Percentiles rank a stretch among this genome's conserved stretches.
phyloP scores from a whole-genome alignment of 306 rosid species.

The Vigna radiata region DNA sequence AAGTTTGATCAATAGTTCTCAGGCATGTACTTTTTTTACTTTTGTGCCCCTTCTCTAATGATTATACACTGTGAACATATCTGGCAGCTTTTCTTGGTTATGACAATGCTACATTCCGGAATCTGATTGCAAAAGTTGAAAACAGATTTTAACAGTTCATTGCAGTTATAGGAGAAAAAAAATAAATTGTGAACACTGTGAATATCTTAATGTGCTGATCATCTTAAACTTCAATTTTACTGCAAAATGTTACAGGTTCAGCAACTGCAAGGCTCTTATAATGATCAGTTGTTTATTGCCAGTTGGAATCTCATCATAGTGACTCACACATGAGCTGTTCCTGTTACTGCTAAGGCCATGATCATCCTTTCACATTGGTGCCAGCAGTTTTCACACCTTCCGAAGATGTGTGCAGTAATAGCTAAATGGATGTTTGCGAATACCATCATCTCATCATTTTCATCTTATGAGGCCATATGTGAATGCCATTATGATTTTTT shows the following conservation, averaged over 20 bases:
- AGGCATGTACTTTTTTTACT: neutral
- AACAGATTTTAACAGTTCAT: conserved; percentile 6
- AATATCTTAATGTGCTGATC: conserved; percentile 36
- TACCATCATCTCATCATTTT: neutral
- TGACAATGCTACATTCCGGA: conserved; percentile 28
- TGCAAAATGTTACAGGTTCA: conserved; percentile 24
- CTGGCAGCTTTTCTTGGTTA: neutral
- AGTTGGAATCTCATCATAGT: conserved; percentile 19
- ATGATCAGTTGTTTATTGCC: conserved; percentile 17
- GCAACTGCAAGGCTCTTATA: conserved; percentile 19
- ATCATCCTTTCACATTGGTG: conserved; percentile 18
- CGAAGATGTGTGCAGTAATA: neutral
- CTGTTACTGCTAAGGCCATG: neutral
- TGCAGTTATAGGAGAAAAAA: neutral
- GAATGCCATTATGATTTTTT: conserved; percentile 9
- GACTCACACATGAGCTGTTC: conserved; percentile 18
- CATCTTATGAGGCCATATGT: conserved; percentile 6
- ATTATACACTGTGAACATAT: neutral
- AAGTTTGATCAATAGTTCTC: conserved; percentile 29
- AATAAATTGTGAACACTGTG: conserved; percentile 1
- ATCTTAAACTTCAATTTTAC: conserved; percentile 36
- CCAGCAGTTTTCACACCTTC: conserved; percentile 18
- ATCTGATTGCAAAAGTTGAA: conserved; percentile 22
- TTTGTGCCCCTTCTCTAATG: neutral
- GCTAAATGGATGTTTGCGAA: conserved; percentile 5